phyloP scores from a whole-genome alignment of 306 rosid genomes.

The Medicago arabica region DNA sequence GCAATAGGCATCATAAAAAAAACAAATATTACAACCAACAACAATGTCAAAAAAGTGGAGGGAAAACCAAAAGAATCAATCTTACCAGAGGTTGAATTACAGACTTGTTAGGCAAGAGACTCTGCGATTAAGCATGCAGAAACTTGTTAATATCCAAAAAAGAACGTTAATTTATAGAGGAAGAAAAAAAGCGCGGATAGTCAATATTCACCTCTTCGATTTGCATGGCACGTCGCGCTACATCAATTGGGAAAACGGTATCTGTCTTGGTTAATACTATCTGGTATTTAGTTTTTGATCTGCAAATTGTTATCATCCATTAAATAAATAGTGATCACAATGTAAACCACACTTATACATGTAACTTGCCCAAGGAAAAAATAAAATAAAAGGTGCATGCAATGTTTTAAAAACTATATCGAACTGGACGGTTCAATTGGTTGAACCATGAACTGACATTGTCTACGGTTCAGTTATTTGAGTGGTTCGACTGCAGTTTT shows the following conservation, averaged over 20 bases:
- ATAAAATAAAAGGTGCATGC: slow-evolving; percentile 5
- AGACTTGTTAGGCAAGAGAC: slow-evolving; percentile 71
- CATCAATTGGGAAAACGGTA: slow-evolving; percentile 81
- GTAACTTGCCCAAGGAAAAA: neutral
- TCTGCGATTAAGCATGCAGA: slow-evolving; percentile 50
- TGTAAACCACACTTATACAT: neutral
- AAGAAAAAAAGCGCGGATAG: neutral
- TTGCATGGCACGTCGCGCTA: slow-evolving; percentile 91
- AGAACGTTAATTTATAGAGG: slow-evolving; percentile 13
- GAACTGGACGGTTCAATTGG: neutral
- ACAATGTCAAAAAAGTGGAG: neutral
- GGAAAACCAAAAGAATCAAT: slow-evolving; percentile 27
- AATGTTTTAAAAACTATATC: neutral
- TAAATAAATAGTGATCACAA: slow-evolving; percentile 32
- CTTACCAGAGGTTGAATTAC: slow-evolving; percentile 84
- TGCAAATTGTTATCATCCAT: slow-evolving; percentile 48
- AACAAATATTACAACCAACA: slow-evolving; percentile 15
- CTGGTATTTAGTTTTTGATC: slow-evolving; percentile 90
- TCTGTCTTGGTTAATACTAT: slow-evolving; percentile 88
- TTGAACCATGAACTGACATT: neutral
- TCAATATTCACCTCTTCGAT: slow-evolving; percentile 78
- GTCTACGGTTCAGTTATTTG: neutral
- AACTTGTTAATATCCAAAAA: slow-evolving; percentile 44
- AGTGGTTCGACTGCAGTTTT: neutral
- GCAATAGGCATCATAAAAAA: slow-evolving; percentile 39